Percentiles rank a stretch among this genome's conserved stretches.
Evolutionary conservation across 768 basidiomycete species (phyloP).

Genomic region (Macrocybe gigantea): DNA sequence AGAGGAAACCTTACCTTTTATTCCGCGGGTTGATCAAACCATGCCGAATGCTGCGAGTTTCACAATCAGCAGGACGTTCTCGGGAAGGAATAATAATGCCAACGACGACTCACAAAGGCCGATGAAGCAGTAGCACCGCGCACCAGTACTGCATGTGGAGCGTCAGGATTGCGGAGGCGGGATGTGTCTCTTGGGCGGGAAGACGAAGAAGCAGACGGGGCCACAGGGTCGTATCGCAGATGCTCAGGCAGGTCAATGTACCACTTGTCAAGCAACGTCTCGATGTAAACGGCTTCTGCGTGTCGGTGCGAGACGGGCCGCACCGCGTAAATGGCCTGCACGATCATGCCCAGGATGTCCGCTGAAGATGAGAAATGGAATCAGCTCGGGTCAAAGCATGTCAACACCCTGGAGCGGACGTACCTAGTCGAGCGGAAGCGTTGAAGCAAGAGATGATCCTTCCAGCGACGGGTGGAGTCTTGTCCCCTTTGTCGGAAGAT

Average conservation of each 20-base stretch:
- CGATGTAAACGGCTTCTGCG: slow-evolving; percentile 50
- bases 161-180: slow-evolving; percentile 64
- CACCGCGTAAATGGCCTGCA: slow-evolving; percentile 69
- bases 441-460: slow-evolving; percentile 71
- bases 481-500: slow-evolving; percentile 19
- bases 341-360: slow-evolving; percentile 59
- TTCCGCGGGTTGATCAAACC: slow-evolving; percentile 22
- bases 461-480: slow-evolving; percentile 32
- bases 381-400: not conserved
- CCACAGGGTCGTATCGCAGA: slow-evolving; percentile 54
- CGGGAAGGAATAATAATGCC: not conserved
- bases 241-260: slow-evolving; percentile 65
- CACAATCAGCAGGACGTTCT: slow-evolving; percentile 7
- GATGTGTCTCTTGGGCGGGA: slow-evolving; percentile 25
- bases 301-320: slow-evolving; percentile 50
- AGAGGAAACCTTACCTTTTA: slow-evolving; percentile 28
- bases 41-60: slow-evolving; percentile 32
- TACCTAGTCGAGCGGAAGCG: slow-evolving; percentile 68
- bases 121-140: slow-evolving; percentile 65
- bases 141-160: slow-evolving; percentile 89
- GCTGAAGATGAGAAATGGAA: slow-evolving; percentile 33
- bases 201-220: slow-evolving; percentile 4
- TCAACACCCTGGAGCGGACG: slow-evolving; percentile 13
- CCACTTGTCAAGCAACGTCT: slow-evolving; percentile 68
- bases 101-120: slow-evolving; percentile 60